Conservation (phyloP, 2,329 filamentous ascomycete species). For the Botrytis aclada region DNA sequence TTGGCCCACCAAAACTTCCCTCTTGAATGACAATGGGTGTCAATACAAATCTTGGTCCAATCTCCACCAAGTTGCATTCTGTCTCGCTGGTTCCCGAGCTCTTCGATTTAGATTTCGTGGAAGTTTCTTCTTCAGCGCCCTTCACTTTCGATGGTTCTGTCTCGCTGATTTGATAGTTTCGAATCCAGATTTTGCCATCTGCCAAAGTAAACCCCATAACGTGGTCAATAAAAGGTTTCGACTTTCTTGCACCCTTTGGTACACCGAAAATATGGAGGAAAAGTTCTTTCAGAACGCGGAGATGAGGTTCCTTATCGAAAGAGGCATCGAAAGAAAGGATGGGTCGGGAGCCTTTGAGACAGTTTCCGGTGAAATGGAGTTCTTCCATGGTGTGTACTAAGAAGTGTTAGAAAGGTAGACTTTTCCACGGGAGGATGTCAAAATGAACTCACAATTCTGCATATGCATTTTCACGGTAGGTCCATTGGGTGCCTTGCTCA, state of each 20-base stretch:
- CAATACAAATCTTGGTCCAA: slow-evolving; percentile 87
- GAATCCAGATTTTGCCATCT: slow-evolving; percentile 93
- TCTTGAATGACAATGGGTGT: slow-evolving; percentile 95
- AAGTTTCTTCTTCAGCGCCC: slow-evolving; percentile 39
- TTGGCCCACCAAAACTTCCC: slow-evolving; percentile 89
- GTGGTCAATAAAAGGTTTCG: slow-evolving; percentile 94
- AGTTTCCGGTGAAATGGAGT: slow-evolving; percentile 94
- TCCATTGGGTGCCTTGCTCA: slow-evolving; percentile 75
- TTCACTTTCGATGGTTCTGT: slow-evolving; percentile 58
- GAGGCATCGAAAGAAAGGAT: slow-evolving; percentile 86
- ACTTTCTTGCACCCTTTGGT: slow-evolving; percentile 79
- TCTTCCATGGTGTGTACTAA: slow-evolving; percentile 94
- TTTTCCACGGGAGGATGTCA: not conserved
- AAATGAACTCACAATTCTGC: slow-evolving; percentile 59
- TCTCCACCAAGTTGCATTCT: slow-evolving; percentile 82
- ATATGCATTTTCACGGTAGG: slow-evolving; percentile 66
- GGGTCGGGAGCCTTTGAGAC: slow-evolving; percentile 86
- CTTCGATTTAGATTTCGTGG: slow-evolving; percentile 45
- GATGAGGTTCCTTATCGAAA: slow-evolving; percentile 79
- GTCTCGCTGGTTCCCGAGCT: slow-evolving; percentile 53
- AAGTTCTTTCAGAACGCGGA: slow-evolving; percentile 82
- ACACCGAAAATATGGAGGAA: slow-evolving; percentile 90
- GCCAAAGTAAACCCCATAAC: slow-evolving; percentile 89
- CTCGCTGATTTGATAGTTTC: slow-evolving; percentile 91
- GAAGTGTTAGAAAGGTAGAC: slow-evolving; percentile 27